Base-by-base conservation (phyloP, 129 eudicot species). In the Gnaphalium uliginosum region DNA sequence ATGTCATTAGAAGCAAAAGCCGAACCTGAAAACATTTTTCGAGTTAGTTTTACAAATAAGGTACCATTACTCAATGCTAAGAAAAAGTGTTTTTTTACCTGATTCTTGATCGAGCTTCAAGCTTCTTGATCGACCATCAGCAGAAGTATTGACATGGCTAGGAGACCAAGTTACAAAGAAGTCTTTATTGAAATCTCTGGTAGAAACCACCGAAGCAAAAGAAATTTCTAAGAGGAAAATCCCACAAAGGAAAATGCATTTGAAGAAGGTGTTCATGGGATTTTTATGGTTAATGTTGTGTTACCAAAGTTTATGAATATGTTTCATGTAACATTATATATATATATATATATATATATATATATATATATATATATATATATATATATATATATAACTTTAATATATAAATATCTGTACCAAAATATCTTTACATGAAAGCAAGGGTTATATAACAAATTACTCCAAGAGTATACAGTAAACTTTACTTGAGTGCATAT, bases 81-180 rank as follows among this genome's bases (percentile, higher is more conserved):
- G 43, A 65, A 37, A 19, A 56, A 27, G 51, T 15, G 19, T 17
- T 27, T 71, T 53, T 23, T 17, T 23, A 87, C 96, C 97, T 71
- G 97, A 89, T 54, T 89, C 82, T 68, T 81, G 79, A 66, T 89
- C 93, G 43, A 92, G 93, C 69, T 69, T 84, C 71, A 92, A 79
- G 81, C 86, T 89, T 81, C 93, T 82, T 53, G 76, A 79, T 65
- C 39, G 79, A 66, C 97, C 97, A 84, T 92, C 93, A 27, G 74
- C 79, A 18, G 97, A 92, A 74, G 97, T 92, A 56, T 87, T 87
- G 17, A 89, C 90, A 81, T 92, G 91, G 81, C 76, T 81, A 70
- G 97, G 96, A 18, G 97, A 86, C 96, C 94, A 87, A 65, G 83
- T 82, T 21, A 89, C 85, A 58, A 74, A 84, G 85, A 89, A 92